Conservation (phyloP, 129 eudicot genomes). For the Artemisia annua region DNA sequence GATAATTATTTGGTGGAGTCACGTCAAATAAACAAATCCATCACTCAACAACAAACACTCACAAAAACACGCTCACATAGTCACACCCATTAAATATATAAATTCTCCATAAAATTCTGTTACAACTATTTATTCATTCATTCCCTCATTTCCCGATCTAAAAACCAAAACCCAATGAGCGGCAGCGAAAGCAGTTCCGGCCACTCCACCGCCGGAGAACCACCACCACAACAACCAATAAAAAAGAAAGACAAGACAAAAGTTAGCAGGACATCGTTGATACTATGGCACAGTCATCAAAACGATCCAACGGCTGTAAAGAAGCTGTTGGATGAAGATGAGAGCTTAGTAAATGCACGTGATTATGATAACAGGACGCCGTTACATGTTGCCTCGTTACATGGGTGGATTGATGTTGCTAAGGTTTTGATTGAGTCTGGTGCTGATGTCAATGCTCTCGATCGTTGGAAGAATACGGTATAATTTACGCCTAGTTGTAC, state of each 20-base stretch:
- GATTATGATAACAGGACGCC: slow-evolving; percentile 94
- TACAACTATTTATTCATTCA: not conserved
- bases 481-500: too few species aligned
- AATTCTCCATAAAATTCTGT: too few species aligned
- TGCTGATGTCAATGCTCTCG: slow-evolving; percentile 93
- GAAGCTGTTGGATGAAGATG: slow-evolving; percentile 88
- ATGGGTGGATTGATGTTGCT: slow-evolving; percentile 91
- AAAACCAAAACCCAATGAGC: slow-evolving; percentile 43
- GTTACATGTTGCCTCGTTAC: slow-evolving; percentile 93
- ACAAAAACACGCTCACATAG: not conserved
- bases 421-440: slow-evolving; percentile 69
- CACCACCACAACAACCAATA: slow-evolving; percentile 1
- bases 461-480: slow-evolving; percentile 98
- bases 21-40: not conserved
- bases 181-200: slow-evolving; percentile 81
- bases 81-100: too few species aligned
- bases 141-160: slow-evolving; percentile 21
- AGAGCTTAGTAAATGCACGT: slow-evolving; percentile 61
- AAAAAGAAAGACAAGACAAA: slow-evolving; percentile 80
- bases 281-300: slow-evolving; percentile 97
- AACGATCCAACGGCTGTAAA: slow-evolving; percentile 69
- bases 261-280: slow-evolving; percentile 84
- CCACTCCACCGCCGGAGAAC: slow-evolving; percentile 51
- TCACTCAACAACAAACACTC: not conserved
- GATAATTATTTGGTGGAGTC: not conserved